Base-by-base conservation (phyloP, 768 basidiomycete species). In the Hygrophorus russula region DNA sequence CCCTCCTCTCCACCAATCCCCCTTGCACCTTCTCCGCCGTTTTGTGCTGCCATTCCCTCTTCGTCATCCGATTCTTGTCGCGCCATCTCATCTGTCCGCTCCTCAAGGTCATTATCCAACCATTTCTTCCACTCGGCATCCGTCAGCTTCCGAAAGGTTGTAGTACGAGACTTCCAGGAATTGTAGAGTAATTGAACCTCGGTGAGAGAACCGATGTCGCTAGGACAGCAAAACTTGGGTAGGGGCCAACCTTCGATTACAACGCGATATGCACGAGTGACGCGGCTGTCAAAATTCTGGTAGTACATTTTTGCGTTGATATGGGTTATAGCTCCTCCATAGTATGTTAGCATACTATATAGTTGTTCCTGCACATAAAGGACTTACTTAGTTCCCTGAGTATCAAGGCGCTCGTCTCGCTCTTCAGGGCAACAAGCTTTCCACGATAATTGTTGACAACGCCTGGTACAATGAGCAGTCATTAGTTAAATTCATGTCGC, bases 191-290 rank as follows among this genome's bases (percentile, higher is more conserved):
- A n/a, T 10, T 46, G 33, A 10, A 54, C 33, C 24, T 54, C 55
- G 6, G 42, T 32, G 14, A 32, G 41, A 5, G 46, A 47, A 13
- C 27, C 38, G n/a, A 56, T 20, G 10, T 33, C 24, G 14, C 52
- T 42, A 1, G 54, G 56, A 11, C 40, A 19, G 9, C 17, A 31
- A 49, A 57, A 53, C 12, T 41, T 34, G 5, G 28, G 12, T n/a
- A 52, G 50, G 6, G 54, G 56, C 56, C 56, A 57, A 39, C 40
- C 42, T 20, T 53, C 47, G 36, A 50, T n/a, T 28, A 52, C 43
- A 17, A 57, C 44, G 32, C 50, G 41, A 36, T 50, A 41, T 31
- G 7, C 37, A 6, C 15, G 13, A 5, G 56, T 57, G 42, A 57
- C 49, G 36, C 48, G 45, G 3, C 39, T 20, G 12, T 51, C 51